phyloP scores from a whole-genome alignment of 768 basidiomycete species.

The Hortiboletus flavorubellus region DNA sequence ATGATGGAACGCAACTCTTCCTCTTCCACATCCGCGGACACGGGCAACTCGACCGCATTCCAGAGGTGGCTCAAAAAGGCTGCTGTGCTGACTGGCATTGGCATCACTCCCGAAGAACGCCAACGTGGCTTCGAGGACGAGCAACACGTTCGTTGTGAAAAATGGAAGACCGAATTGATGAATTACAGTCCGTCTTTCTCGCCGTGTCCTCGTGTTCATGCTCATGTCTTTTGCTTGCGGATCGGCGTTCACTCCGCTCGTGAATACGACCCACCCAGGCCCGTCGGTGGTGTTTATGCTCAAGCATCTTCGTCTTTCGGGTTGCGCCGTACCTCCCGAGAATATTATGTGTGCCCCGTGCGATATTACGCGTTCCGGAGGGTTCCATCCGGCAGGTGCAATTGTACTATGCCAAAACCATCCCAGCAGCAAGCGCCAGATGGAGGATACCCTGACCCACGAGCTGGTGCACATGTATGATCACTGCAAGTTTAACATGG shows the following conservation, averaged over 20 bases:
- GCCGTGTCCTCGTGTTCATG: slow-evolving; percentile 7
- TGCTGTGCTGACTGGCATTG: slow-evolving; percentile 49
- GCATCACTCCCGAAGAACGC: slow-evolving; percentile 43
- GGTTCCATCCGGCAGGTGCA: slow-evolving; percentile 78
- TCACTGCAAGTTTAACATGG: slow-evolving; percentile 89
- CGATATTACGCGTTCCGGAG: slow-evolving; percentile 69
- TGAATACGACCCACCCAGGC: slow-evolving; percentile 43
- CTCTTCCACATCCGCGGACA: slow-evolving; percentile 20
- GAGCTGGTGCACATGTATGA: slow-evolving; percentile 96
- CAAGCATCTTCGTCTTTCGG: slow-evolving; percentile 77
- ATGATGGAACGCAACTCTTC: slow-evolving; percentile 31
- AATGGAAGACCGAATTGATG: slow-evolving; percentile 66
- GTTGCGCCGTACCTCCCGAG: slow-evolving; percentile 64
- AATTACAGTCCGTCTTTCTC: slow-evolving; percentile 54
- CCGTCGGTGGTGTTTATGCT: slow-evolving; percentile 89
- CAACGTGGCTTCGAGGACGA: slow-evolving; percentile 31
- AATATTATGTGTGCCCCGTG: slow-evolving; percentile 87
- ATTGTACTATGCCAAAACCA: slow-evolving; percentile 85
- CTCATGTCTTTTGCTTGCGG: slow-evolving; percentile 7
- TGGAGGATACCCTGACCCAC: slow-evolving; percentile 92
- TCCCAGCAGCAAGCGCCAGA: slow-evolving; percentile 76
- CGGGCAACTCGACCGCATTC: slow-evolving; percentile 34
- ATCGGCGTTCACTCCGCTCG: slow-evolving; percentile 7
- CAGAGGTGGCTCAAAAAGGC: slow-evolving; percentile 51
- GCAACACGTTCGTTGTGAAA: slow-evolving; percentile 55